Evolutionary conservation across 2,329 filamentous ascomycete species (phyloP), one percentile per base, ranked within the genome.

Genomic region (Diplocarpon mali): DNA sequence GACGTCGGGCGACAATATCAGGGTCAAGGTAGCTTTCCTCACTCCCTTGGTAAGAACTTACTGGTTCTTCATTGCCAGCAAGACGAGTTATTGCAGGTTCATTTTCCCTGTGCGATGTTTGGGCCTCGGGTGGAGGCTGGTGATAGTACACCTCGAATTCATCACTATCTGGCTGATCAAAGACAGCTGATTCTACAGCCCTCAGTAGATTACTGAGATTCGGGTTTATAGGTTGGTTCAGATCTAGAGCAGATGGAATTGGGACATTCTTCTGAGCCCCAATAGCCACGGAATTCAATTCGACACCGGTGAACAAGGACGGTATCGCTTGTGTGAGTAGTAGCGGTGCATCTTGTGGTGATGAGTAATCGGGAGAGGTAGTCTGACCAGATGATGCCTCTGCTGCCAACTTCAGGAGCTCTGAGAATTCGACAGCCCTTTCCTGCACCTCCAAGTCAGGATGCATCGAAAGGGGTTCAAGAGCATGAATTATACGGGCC

Each of bases 361-460:
- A 4, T 66, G 52, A 2, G 70, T 66, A 13, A 28, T 73, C 72
- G 0, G 69, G 72, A 1, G 72, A 73, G 12, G 75, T 67, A 10
- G 75, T 71, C 49, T 89, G 83, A 1, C 72, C 78, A 8, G 79
- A 74, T 2, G 77, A 76, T 12, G 90, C 88, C 66, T 98, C 92
- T 1, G 80, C 79, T 2, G 86, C 87, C 36, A 98, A 71, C 47
- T 87, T 87, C 57, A 96, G 76, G 11, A 96, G 71, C 61, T 98
- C 92, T 0, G 88, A 74, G 56, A 95, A 93, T 60, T 95, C 89
- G 1, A 95, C 89, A 2, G 89, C 83, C 45, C 92, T 78, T 63
- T 96, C 92, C 65, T 98, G 92, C 3, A 98, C 88, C 61, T 98
- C 92, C 1, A 98, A 71, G 56, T 80, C 86, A 0, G 90, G 89